A percentile compares a stretch with the other conserved stretches of the same genome.
phyloP scores from a whole-genome alignment of 2,329 filamentous ascomycete genomes.

The Xylariaceae sp. region DNA sequence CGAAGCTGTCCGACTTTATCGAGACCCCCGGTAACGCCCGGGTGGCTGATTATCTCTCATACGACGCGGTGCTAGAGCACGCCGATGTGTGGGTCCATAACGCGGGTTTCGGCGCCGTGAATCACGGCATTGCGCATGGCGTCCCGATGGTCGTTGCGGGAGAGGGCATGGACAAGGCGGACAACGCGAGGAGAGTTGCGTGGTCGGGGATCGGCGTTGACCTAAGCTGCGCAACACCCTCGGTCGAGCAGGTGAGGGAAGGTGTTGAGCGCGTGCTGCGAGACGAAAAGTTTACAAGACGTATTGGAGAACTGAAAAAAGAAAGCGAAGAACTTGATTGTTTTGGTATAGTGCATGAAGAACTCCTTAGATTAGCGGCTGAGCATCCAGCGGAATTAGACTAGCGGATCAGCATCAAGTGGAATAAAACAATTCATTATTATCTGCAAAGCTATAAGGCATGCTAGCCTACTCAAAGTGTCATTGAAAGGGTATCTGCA shows the following conservation, averaged over 20 bases:
- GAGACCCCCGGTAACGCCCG: conserved; percentile 36
- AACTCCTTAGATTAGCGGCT: conserved; percentile 18
- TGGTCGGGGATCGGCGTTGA: conserved; percentile 41
- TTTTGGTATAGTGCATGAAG: conserved; percentile 34
- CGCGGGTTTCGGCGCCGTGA: conserved; percentile 45
- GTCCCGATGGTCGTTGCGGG: conserved; percentile 46
- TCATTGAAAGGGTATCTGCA: background rate
- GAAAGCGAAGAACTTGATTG: conserved; percentile 37
- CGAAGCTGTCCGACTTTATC: conserved; percentile 25
- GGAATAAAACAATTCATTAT: background rate
- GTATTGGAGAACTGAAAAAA: conserved; percentile 30
- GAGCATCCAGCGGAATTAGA: too few species aligned
- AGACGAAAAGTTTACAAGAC: conserved; percentile 23
- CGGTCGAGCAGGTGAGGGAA: conserved; percentile 29
- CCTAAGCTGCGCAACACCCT: conserved; percentile 33
- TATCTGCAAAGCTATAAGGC: background rate
- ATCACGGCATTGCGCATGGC: conserved; percentile 44
- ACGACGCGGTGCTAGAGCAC: conserved; percentile 42
- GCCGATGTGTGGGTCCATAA: conserved; percentile 45
- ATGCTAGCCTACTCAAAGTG: conserved; percentile 2
- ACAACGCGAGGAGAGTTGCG: conserved; percentile 40
- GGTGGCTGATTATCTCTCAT: conserved; percentile 43
- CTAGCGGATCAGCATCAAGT: conserved; percentile 8
- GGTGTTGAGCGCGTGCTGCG: conserved; percentile 37
- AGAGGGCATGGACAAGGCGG: conserved; percentile 46